Evolutionary conservation across 2,329 filamentous ascomycete species (phyloP), one percentile per base, ranked within the genome.

Genomic region (Pseudogymnoascus sp.): DNA sequence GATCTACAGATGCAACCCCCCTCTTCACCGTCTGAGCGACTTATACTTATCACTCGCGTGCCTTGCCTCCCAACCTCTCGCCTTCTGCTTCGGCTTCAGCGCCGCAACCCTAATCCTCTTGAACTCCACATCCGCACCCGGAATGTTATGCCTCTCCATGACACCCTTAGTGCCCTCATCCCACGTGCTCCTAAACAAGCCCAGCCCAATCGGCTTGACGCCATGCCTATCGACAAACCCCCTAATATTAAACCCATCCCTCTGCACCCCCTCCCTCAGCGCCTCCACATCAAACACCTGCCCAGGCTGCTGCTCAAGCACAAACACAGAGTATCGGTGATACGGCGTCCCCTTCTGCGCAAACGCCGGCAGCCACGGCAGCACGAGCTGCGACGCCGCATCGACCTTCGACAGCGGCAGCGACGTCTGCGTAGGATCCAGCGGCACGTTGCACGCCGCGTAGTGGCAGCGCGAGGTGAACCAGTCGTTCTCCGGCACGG

Each of bases 331-430:
- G 62, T 97, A 80, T 60, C 94, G 89, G 76, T 97, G 94, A 77
- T 97, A 97, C 1, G 90, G 90, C 2, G 88, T 84, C 63, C 94
- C 94, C 79, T 94, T 96, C 73, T 96, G 90, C 0, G 91, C 87
- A 72, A 89, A 91, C 1, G 94, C 89, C 0, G 93, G 88, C 23
- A 92, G 79, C 91, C 93, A 99, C 1, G 91, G 87, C 3, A 86
- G 75, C 62, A 90, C 84, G 58, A 94, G 81, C 74, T 94, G 86
- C 30, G 80, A 78, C 19, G 84, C 79, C 65, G 78, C 75, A 63
- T 82, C 78, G 68, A 91, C 79, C 68, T 80, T 80, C 69, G 79
- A 78, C 16, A 95, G 81, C n/a, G 88, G 83, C 41, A 94, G 75
- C 41, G 82, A 84, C 5, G 83, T 83, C 45, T 79, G 72, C 6